These are phyloP conservation scores for Quaeritorhiza haematococci DNA, from an alignment of 371 early-diverging fungal genomes.

Conservation along the genomic window DNA sequence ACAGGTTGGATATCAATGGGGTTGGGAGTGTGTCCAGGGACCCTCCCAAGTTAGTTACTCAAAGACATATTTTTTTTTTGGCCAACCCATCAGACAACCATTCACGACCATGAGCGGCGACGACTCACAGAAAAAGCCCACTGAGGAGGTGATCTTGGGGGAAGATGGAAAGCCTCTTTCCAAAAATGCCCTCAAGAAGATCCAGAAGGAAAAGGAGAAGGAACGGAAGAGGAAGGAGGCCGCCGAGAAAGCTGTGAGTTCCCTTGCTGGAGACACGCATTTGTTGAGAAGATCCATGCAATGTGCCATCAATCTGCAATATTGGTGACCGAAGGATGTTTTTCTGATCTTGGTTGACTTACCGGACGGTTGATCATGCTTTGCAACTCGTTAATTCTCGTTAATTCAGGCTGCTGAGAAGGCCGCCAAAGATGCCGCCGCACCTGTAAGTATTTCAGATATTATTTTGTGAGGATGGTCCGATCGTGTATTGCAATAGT, in stretches of 20 bases:
- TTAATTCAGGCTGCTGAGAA: conserved; percentile 71
- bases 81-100: too few species aligned
- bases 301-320: conserved; percentile 1
- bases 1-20: too few species aligned
- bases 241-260: conserved; percentile 14
- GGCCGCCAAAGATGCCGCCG: conserved; percentile 69
- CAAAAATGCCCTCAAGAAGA: conserved; percentile 88
- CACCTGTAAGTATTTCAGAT: conserved; percentile 13
- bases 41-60: too few species aligned
- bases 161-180: conserved; percentile 88
- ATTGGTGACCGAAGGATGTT: background rate
- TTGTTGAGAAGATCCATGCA: too few species aligned
- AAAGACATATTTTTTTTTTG: too few species aligned
- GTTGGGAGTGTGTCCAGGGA: too few species aligned
- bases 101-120: too few species aligned
- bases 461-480: too few species aligned
- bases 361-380: background rate
- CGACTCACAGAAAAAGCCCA: background rate
- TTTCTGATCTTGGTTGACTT: background rate
- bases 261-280: background rate
- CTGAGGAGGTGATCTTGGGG: conserved; percentile 40
- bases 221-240: conserved; percentile 72
- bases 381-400: background rate
- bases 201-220: conserved; percentile 86
- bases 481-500: too few species aligned